phyloP scores from a whole-genome alignment of 2,329 filamentous ascomycete genomes.

The Nothopassalora personata region DNA sequence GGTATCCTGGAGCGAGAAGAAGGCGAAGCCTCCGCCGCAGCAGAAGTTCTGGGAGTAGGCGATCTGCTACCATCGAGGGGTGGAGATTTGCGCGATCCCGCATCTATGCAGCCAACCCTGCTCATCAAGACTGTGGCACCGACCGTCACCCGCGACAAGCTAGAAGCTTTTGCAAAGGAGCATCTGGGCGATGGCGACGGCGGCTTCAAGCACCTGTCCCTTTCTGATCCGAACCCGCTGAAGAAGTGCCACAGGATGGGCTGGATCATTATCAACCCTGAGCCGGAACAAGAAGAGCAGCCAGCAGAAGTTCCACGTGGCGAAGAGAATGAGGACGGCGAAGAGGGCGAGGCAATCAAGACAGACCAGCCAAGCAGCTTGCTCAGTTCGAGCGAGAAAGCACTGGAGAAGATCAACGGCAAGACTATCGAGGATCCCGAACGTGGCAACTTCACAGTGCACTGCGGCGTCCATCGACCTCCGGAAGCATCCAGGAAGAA shows the following conservation, averaged over 20 bases:
- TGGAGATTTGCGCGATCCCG: constrained; percentile 84
- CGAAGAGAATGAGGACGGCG: constrained; percentile 17
- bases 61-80: constrained; percentile 80
- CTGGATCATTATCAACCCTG: constrained; percentile 92
- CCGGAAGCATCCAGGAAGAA: constrained; percentile 84
- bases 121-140: constrained; percentile 98
- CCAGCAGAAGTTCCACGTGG: constrained; percentile 52
- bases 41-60: constrained; percentile 87
- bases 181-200: constrained; percentile 86
- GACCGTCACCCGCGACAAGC: constrained; percentile 86
- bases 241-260: constrained; percentile 97
- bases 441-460: constrained; percentile 92
- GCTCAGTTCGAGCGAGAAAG: constrained; percentile 56
- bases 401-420: constrained; percentile 89
- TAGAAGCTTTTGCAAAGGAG: constrained; percentile 92
- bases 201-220: constrained; percentile 90
- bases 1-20: constrained; percentile 90
- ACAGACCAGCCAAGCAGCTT: constrained; percentile 9
- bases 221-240: constrained; percentile 93
- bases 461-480: constrained; percentile 92
- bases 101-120: constrained; percentile 80
- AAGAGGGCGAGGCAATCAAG: constrained; percentile 17
- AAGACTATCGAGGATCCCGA: constrained; percentile 95
- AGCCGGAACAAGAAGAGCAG: constrained; percentile 61
- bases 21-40: constrained; percentile 83